phyloP scores from a whole-genome alignment of 306 rosid genomes.

The Adenanthera pavonina region DNA sequence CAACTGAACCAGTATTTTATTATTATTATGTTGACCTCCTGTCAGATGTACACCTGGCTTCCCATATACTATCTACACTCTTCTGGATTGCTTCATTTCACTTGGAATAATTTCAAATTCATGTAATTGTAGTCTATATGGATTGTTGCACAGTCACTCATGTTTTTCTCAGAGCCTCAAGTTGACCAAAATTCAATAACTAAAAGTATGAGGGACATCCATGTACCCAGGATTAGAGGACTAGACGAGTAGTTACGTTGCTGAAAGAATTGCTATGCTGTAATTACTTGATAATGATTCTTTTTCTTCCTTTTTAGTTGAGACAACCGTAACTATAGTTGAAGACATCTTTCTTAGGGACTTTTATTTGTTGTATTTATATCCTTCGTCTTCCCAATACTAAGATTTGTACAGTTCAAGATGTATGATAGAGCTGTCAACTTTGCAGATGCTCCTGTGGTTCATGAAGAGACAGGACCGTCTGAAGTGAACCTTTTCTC shows the following conservation, averaged over 20 bases:
- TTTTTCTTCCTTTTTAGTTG: slow-evolving; percentile 10
- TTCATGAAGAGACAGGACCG: slow-evolving; percentile 76
- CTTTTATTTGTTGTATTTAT: not conserved
- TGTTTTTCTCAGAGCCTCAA: not conserved
- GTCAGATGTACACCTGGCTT: slow-evolving; percentile 11
- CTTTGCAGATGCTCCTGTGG: slow-evolving; percentile 60
- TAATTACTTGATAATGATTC: slow-evolving; percentile 22
- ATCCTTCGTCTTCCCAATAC: slow-evolving; percentile 2
- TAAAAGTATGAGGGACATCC: slow-evolving; percentile 7
- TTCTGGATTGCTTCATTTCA: not conserved
- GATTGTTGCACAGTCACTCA: not conserved
- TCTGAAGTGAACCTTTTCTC: slow-evolving; percentile 65
- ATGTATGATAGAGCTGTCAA: slow-evolving; percentile 28
- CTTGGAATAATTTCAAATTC: not conserved
- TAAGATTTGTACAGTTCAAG: not conserved
- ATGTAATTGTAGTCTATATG: not conserved
- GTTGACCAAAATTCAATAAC: slow-evolving; percentile 19
- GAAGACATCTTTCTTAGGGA: not conserved
- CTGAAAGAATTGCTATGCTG: slow-evolving; percentile 5
- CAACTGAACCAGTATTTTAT: not conserved
- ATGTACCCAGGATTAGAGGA: slow-evolving; percentile 1
- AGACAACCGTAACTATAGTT: not conserved
- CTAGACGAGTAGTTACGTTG: slow-evolving; percentile 12
- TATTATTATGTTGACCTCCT: not conserved
- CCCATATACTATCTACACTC: not conserved